A percentile compares a stretch with the other conserved stretches of the same genome.
Conservation (phyloP, 23 red algal species). For the Gracilaria caudata region DNA sequence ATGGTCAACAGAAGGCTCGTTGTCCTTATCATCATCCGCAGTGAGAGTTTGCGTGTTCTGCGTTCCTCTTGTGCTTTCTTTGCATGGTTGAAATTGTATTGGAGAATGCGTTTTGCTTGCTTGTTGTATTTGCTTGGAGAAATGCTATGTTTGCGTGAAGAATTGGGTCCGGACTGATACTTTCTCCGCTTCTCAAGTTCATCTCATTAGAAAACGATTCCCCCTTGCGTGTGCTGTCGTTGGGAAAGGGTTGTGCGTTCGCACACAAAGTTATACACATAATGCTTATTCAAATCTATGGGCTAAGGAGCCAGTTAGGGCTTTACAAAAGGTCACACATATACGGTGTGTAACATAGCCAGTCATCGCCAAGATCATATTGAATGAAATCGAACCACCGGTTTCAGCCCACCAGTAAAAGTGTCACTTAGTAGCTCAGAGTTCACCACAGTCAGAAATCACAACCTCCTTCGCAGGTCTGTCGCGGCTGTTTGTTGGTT, state of each 20-base stretch:
- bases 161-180: background rate
- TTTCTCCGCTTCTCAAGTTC: background rate
- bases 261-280: background rate
- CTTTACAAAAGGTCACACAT: constrained; percentile 4
- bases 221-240: background rate
- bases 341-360: background rate
- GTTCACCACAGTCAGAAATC: constrained; percentile 80
- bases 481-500: constrained; percentile 36
- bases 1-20: background rate
- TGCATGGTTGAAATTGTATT: background rate
- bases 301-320: background rate
- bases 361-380: background rate
- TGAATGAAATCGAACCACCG: background rate
- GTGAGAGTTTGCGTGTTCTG: background rate
- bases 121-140: background rate
- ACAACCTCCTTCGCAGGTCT: constrained; percentile 49
- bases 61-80: background rate
- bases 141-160: background rate
- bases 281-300: background rate
- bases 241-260: background rate
- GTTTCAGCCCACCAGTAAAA: background rate
- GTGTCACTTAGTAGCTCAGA: constrained; percentile 15
- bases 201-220: background rate
- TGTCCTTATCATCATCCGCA: constrained; percentile 22
- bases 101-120: background rate